Base-by-base conservation (phyloP, 83 land plant genomes). In the Picea abies region DNA sequence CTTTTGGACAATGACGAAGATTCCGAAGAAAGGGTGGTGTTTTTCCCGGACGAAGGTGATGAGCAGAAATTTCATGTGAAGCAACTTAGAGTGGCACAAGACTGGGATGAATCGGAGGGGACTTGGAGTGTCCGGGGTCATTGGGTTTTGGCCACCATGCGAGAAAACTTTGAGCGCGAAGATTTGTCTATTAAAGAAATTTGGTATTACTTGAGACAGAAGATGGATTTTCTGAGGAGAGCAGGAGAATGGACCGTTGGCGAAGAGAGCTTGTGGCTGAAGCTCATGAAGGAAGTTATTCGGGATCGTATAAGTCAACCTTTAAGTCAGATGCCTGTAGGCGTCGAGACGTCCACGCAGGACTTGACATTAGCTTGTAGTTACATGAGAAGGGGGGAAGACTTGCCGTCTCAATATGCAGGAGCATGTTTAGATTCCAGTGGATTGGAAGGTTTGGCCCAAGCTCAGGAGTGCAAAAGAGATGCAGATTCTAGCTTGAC, bases 41-140 rank as follows among this genome's bases (percentile, higher is more conserved):
- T 92, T 65, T 96, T 96, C 60, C 99, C 98, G 3, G 96, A 96
- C 58, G 86, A 90, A 81, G 99, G 91, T 8, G 96, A 93, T 68
- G 87, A 88, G 44, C 62, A 84, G 17, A 37, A 7, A 1, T 68
- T 87, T 68, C 20, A 5, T 12, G 20, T 87, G 26, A 83, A 81
- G 0, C 75, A 63, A 68, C 35, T 96, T 76, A 82, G 98, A 39
- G 35, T 92, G 1, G 78, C 93, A 23, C 91, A 87, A 10, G 94
- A 90, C 19, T 96, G 99, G 99, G 85, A 96, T 84, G 97, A 90
- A 68, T 81, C 37, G 16, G 68, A 84, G 20, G 96, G 83, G 7
- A 26, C n/a, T 12, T 96, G 99, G 99, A 85, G 78, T 22, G 71
- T 78, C 19, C 90, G 96, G 2, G 96, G 98, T 15, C 68, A 69